Evolutionary conservation across 2,329 filamentous ascomycete genomes (phyloP), one percentile per base, ranked within the genome.

Genomic region (Lachnellula hyalina): DNA sequence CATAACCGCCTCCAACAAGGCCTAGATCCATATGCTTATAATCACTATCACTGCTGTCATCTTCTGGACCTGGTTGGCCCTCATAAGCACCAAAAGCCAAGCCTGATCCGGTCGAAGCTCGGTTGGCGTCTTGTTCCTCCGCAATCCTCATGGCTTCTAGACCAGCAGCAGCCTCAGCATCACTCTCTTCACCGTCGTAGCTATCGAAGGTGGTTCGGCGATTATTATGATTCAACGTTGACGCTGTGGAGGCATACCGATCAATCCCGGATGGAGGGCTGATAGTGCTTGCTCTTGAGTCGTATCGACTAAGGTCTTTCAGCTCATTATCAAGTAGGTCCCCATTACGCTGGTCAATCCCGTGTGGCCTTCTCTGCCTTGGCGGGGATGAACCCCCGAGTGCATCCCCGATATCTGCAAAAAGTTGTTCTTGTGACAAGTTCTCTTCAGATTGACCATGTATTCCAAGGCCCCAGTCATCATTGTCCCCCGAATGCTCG

Each of bases 81-180:
- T 63, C 61, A 42, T 77, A 74, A 71, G 63, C 71, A 69, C 63
- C 76, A 67, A 77, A 82, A 78, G 17, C 78, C 73, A 62, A 75
- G 73, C 15, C 78, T 77, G 61, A 79, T 77, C 65, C 81, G 84
- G 62, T 59, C 40, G 44, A 40, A 46, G 82, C 80, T 54, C 81
- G 78, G 49, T 84, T 82, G 49, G 85, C 83, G 56, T 95, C 89
- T 68, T 85, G 79, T 69, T 90, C 82, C 58, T 96, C 90, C 4
- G 90, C 91, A 73, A 92, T 83, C 55, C 85, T 84, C 80, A 97
- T 84, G 61, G 91, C 91, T 67, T 89, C 82, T 50, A 95, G 74
- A 15, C 94, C 93, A 57, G 90, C 90, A 40, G 87, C 85, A 19
- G 88, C 93, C 70, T 96, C 93, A 0, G 88, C 84, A 67, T 97